A percentile compares a stretch with the other conserved stretches of the same genome.
phyloP scores from a whole-genome alignment of 495 filamentous ascomycete genomes.

The Daldinia concentrica region DNA sequence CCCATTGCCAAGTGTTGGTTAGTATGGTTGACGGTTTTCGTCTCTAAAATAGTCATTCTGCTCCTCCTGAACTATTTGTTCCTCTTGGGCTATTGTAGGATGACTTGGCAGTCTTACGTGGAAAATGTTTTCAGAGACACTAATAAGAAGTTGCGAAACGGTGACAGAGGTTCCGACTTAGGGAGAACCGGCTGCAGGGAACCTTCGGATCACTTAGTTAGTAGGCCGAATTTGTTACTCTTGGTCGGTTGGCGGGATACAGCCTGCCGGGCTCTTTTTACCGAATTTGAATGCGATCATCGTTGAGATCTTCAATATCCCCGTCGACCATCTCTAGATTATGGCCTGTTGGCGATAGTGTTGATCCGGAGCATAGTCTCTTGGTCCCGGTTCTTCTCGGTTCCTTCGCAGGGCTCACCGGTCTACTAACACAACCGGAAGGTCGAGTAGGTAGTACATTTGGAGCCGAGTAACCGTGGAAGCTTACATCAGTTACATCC shows the following conservation, averaged over 20 bases:
- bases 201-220: slow-evolving; percentile 7
- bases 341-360: background rate
- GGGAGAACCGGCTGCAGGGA: slow-evolving; percentile 9
- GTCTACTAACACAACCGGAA: slow-evolving; percentile 17
- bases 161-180: slow-evolving; percentile 27
- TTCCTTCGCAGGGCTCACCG: slow-evolving; percentile 15
- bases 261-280: background rate
- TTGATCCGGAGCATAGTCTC: background rate
- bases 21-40: slow-evolving; percentile 14
- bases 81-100: slow-evolving; percentile 1
- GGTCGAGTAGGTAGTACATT: slow-evolving; percentile 15
- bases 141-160: slow-evolving; percentile 18
- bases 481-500: background rate
- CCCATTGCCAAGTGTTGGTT: slow-evolving; percentile 16
- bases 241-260: background rate
- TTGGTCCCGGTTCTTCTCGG: background rate
- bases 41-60: slow-evolving; percentile 9
- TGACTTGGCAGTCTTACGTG: slow-evolving; percentile 23
- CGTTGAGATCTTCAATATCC: slow-evolving; percentile 4
- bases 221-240: background rate
- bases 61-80: background rate
- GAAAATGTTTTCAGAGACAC: background rate
- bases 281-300: slow-evolving; percentile 1
- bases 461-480: slow-evolving; percentile 19
- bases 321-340: background rate